Evolutionary conservation across 768 basidiomycete genomes (phyloP).

Genomic region (Suillus weaverae): DNA sequence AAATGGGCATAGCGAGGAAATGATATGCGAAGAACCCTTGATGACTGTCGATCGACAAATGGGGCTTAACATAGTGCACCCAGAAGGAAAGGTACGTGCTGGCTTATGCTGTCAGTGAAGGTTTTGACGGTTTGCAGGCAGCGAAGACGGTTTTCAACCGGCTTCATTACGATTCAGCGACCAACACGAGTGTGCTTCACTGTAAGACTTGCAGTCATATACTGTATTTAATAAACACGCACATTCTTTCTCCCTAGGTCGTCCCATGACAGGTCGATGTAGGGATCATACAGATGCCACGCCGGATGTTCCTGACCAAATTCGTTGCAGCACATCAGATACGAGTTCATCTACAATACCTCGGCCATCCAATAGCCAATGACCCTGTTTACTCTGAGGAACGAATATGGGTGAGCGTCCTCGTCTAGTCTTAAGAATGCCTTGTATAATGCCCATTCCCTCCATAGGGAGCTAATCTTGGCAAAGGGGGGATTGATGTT

Average conservation of each 20-base stretch:
- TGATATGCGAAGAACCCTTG: constrained; percentile 83
- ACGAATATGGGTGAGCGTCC: constrained; percentile 66
- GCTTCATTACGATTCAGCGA: constrained; percentile 74
- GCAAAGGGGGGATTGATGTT: constrained; percentile 79
- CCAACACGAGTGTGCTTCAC: constrained; percentile 82
- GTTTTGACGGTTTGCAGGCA: constrained; percentile 43
- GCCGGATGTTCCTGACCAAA: constrained; percentile 3
- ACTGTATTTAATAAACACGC: constrained; percentile 7
- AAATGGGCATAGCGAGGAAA: constrained; percentile 56
- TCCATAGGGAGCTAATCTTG: constrained; percentile 64
- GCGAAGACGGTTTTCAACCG: constrained; percentile 89
- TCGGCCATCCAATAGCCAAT: constrained; percentile 93
- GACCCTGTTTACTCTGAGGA: constrained; percentile 89
- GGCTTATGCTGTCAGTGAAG: not conserved
- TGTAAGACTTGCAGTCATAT: constrained; percentile 47
- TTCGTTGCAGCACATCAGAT: constrained; percentile 84
- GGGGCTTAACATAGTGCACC: constrained; percentile 95
- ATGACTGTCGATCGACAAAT: constrained; percentile 94
- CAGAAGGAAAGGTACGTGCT: constrained; percentile 69
- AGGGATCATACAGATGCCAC: constrained; percentile 28
- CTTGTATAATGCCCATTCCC: not conserved
- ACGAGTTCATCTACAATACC: constrained; percentile 92
- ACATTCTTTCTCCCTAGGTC: constrained; percentile 47
- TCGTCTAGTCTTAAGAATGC: not conserved
- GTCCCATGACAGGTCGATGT: constrained; percentile 92